Base-by-base conservation (phyloP, 164 flowering plant genomes). In the Amborella trichopoda region DNA sequence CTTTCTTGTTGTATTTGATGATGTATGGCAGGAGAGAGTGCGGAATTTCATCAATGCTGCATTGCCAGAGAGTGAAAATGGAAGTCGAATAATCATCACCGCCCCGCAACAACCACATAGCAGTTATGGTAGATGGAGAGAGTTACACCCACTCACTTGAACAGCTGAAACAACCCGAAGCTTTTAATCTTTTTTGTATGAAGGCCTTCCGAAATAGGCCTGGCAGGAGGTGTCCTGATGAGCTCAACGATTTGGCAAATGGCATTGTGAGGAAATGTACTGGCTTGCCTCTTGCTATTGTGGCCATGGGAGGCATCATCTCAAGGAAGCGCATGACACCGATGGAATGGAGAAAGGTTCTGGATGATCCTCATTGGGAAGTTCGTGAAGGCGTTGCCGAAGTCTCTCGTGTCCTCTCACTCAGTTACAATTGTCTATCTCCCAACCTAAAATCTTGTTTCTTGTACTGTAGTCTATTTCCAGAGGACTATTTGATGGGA, bases 1-100 rank as follows among this genome's bases (percentile, higher is more conserved):
- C 16, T 68, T 54, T 17, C 21, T 67, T 8, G 40, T 66, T 4
- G 62, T 73, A 1, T 16, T 74, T 23, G 78, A 74, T 49, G 76
- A 74, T 52, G 41, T 71, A 5, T 71, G 72, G 74, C n/a, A 28
- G 0, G 16, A 1, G 2, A 50, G 51, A 3, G 60, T 53, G 2
- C 68, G 71, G 69, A 32, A 52, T 23, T 39, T 27, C 20, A 20
- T 67, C n/a, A 50, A 55, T 34, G 20, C 8, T 19, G 70, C 65
- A 17, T 65, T 74, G 9, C 76, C 67, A 2, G 49, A 62, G 22
- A 30, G 27, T n/a, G 32, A 25, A 0, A 55, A 24, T 3, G 51
- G 64, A 21, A 68, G 76, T 48, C 59, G 58, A 58, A 49, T 73
- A 6, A 8, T 77, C 26, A 28, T 68, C 19, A 77, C n/a, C 75